Base-by-base conservation (phyloP, 2,329 filamentous ascomycete species). In the Nemania bipapillata region DNA sequence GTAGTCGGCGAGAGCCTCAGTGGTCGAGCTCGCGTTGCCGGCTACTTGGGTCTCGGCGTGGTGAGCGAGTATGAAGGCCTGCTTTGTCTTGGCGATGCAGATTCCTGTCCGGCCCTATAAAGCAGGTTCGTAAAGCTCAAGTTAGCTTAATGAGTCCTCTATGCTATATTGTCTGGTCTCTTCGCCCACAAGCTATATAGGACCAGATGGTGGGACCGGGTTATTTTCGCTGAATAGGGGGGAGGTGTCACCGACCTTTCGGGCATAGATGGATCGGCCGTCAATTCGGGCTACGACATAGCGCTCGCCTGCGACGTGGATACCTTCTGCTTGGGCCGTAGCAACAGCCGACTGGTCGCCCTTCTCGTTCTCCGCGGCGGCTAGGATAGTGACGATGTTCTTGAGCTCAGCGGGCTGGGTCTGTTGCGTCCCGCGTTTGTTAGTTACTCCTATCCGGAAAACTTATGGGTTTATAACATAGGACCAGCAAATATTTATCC, bases 61-160 rank as follows among this genome's bases (percentile, higher is more conserved):
- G 85, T 97, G 93, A 75, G 89, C 92, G 80, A 99, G 83, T 79
- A 99, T 88, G 80, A 98, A 90, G 75, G 94, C 93, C 83, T 96
- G 91, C 78, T 87, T 90, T 77, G 95, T 96, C 86, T 96, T 97
- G 82, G 90, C 90, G 76, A 96, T 88, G 79, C 91, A 86, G 77
- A 97, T 83, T 73, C 96, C 96, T 79, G 91, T 88, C 80, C 91
- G 92, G 76, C 92, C 93, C 86, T 88, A 72, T 70, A 69, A 42
- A 52, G 50, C 15, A 56, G 52, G 22, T 59, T 49, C 32, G 42
- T 45, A 65, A 50, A 49, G n/a, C 11, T 26, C 64, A 55, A 70
- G 52, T 70, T 55, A 70, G 40, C 35, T 52, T 28, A 58, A 40
- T 66, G n/a, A 53, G 15, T 45, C 28, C 35, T 40, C 11, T 5